Percentiles rank a stretch among this genome's conserved stretches.
Evolutionary conservation across 2,329 filamentous ascomycete species (phyloP).

Genomic region (Fusarium anguioides): DNA sequence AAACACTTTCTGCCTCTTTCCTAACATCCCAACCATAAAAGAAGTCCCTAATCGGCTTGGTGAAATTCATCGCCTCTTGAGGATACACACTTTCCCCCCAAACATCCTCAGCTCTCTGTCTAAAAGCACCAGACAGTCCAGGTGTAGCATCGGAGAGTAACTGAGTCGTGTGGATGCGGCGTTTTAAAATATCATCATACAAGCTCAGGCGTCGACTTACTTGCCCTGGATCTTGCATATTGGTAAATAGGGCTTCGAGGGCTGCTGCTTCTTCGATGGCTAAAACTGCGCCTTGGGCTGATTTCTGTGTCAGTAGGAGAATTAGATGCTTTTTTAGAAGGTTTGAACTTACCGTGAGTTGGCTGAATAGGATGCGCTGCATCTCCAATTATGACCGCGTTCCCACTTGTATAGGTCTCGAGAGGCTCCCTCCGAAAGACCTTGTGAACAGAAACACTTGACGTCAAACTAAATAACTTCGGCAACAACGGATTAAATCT

Average conservation of each 20-base stretch:
- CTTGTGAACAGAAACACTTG: conserved; percentile 7
- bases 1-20: neutral
- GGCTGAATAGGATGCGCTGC: conserved; percentile 6
- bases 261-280: neutral
- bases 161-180: neutral
- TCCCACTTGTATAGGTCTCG: neutral
- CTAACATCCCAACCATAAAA: neutral
- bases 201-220: accelerated
- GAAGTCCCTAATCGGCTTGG: neutral
- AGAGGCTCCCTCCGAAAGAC: neutral
- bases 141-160: neutral
- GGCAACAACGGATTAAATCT: neutral
- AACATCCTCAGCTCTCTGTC: neutral
- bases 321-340: accelerated
- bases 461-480: neutral
- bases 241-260: neutral
- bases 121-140: neutral
- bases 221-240: accelerated
- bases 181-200: neutral
- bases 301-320: accelerated
- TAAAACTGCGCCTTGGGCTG: neutral
- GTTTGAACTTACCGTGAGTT: neutral
- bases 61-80: neutral
- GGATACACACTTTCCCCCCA: conserved; percentile 1
- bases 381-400: neutral